These are phyloP conservation scores for Fusarium anthophilum DNA, from an alignment of 2,329 filamentous ascomycete species.

Conservation along the genomic window DNA sequence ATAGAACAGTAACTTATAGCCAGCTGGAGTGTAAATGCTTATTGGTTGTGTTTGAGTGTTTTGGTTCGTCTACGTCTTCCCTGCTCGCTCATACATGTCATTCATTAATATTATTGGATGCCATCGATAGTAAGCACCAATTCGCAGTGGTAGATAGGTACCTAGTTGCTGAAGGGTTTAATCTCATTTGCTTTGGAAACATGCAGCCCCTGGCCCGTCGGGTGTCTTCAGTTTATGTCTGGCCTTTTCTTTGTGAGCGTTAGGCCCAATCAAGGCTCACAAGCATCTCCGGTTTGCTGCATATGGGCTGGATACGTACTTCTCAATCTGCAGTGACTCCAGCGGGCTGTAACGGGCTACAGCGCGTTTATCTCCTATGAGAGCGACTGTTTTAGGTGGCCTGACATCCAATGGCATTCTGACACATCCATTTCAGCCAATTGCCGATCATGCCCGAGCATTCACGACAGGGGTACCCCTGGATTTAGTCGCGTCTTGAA, in stretches of 20 bases:
- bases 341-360: conserved; percentile 17
- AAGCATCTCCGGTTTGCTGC: not conserved
- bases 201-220: conserved; percentile 13
- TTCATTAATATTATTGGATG: not conserved
- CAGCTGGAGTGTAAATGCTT: not conserved
- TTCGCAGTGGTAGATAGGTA: not conserved
- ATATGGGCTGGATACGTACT: not conserved
- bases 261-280: conserved; percentile 22
- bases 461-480: conserved; percentile 47
- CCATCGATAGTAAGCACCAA: not conserved
- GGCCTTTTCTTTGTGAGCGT: conserved; percentile 9
- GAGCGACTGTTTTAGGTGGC: conserved; percentile 8
- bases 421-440: conserved; percentile 42
- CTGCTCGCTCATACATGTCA: not conserved
- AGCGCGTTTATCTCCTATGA: conserved; percentile 7
- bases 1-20: not conserved
- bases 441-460: conserved; percentile 28
- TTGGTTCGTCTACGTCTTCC: not conserved
- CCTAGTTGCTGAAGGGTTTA: conserved; percentile 12
- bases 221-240: conserved; percentile 8
- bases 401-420: conserved; percentile 22
- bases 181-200: conserved; percentile 26
- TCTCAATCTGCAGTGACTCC: conserved; percentile 19
- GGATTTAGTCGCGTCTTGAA: conserved; percentile 41
- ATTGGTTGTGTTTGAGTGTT: not conserved